These are phyloP conservation scores for Tetrahymena malaccensis DNA, from an alignment of 73 alveolate genomes.

Conservation along the genomic window DNA sequence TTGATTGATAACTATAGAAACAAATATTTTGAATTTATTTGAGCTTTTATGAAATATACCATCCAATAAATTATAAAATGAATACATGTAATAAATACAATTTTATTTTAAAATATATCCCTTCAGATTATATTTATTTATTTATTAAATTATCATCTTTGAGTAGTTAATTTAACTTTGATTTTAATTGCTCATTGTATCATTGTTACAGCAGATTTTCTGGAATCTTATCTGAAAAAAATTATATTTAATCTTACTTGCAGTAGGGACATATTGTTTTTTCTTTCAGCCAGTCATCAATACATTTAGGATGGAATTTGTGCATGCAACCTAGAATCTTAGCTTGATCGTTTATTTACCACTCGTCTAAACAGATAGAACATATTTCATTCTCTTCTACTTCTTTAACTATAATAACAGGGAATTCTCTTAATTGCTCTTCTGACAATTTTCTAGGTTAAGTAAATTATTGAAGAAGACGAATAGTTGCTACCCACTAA, in stretches of 20 bases:
- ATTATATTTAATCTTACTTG: neutral
- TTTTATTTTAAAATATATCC: too few relatives aligned
- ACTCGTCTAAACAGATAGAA: neutral
- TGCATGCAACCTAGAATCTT: conserved; percentile 32
- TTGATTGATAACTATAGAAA: too few relatives aligned
- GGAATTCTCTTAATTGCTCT: neutral
- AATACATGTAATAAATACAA: too few relatives aligned
- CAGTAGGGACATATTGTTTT: conserved; percentile 39
- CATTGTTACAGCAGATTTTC: neutral
- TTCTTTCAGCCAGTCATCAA: conserved; percentile 21
- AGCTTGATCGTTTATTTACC: neutral
- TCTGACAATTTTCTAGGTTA: neutral
- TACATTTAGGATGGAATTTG: conserved; percentile 27
- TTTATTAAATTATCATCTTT: too few relatives aligned
- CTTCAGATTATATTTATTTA: too few relatives aligned
- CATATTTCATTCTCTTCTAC: neutral
- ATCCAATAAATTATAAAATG: too few relatives aligned
- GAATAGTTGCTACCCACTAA: neutral
- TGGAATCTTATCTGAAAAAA: neutral
- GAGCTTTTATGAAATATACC: too few relatives aligned
- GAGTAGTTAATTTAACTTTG: neutral
- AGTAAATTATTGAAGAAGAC: neutral
- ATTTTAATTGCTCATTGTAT: neutral
- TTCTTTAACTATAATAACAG: neutral
- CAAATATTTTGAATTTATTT: too few relatives aligned